Evolutionary conservation across 2,329 filamentous ascomycete species (phyloP), one percentile per base, ranked within the genome.

Genomic region (Sporothrix schenckii): DNA sequence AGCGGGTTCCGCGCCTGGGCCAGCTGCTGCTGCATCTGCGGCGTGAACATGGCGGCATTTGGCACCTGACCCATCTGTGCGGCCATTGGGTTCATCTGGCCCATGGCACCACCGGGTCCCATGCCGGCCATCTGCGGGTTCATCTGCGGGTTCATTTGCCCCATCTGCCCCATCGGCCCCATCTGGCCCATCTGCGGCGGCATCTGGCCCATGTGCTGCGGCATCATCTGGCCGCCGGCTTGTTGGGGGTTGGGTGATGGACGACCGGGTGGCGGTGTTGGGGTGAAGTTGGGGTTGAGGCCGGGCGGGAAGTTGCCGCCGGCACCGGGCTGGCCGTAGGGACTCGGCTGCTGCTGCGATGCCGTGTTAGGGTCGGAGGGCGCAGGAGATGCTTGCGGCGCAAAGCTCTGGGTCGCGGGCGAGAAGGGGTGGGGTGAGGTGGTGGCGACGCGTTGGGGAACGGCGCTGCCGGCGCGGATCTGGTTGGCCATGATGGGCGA

Each of bases 401-500:
- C 86, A 76, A 92, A 92, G 77, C 91, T 91, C 75, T 91, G 90
- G 44, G 87, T 86, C 70, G 89, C 89, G 19, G 92, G 91, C 1
- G 92, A 94, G 79, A 96, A 97, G 0, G 93, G 92, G 79, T 95
- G 94, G 3, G 95, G 94, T 44, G 95, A 98, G 56, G 93, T 91
- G 60, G 94, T 97, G 74, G 93, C 91, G 79, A 98, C 92, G 77
- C 93, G 85, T 78, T 93, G 92, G 52, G 90, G 89, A 16, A 91
- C 89, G 44, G 53, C 69, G 76, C 86, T 86, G 77, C 91, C 88
- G 47, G 89, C 86, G 73, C 89, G 87, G 78, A 90, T 83, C 76
- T 96, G 94, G 77, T 91, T 93, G 72, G 88, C 88, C 88, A 97
- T 93, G 73, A 96, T 94, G 39, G 95, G 95, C 7, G 95, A 98